Percentiles rank a stretch among this genome's conserved stretches.
These are phyloP conservation scores for Vanderwaltozyma polyspora DNA, from an alignment of 805 yeast species.

Conservation along the genomic window DNA sequence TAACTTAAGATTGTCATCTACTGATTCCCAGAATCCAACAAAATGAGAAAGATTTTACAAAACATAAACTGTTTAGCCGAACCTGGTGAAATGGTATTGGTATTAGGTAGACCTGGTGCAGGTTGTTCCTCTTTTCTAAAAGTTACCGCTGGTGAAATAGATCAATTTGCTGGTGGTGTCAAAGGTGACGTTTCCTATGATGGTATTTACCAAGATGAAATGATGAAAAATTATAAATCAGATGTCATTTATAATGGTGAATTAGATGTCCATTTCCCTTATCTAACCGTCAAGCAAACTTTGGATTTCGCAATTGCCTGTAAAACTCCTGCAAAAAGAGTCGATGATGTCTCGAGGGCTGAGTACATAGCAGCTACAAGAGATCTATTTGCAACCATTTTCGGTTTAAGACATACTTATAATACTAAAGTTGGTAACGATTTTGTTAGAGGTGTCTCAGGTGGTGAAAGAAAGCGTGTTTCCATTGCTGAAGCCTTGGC, in stretches of 20 bases:
- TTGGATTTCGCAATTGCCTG: constrained; percentile 57
- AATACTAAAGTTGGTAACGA: constrained; percentile 47
- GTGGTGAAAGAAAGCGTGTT: constrained; percentile 82
- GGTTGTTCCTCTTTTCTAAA: constrained; percentile 67
- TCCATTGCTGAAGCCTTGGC: constrained; percentile 69
- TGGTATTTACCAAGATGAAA: constrained; percentile 47
- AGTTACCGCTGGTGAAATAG: constrained; percentile 49
- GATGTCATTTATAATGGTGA: constrained; percentile 51
- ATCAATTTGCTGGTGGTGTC: constrained; percentile 32
- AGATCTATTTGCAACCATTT: constrained; percentile 31
- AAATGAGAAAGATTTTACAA: constrained; percentile 27
- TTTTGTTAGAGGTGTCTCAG: constrained; percentile 61
- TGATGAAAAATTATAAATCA: constrained; percentile 46
- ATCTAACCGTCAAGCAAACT: constrained; percentile 64
- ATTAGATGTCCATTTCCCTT: constrained; percentile 66
- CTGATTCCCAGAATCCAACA: too few relatives aligned
- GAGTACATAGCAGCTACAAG: constrained; percentile 37
- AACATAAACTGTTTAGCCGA: constrained; percentile 35
- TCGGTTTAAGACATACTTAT: constrained; percentile 45
- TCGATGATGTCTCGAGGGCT: constrained; percentile 35
- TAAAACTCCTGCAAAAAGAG: constrained; percentile 49
- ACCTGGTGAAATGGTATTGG: constrained; percentile 62
- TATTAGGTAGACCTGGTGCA: constrained; percentile 67
- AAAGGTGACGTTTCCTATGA: constrained; percentile 52
- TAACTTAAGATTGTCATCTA: too few relatives aligned